Percentiles rank a stretch among this genome's conserved stretches.
Conservation (phyloP, 2,329 filamentous ascomycete species). For the Monilinia aucupariae region DNA sequence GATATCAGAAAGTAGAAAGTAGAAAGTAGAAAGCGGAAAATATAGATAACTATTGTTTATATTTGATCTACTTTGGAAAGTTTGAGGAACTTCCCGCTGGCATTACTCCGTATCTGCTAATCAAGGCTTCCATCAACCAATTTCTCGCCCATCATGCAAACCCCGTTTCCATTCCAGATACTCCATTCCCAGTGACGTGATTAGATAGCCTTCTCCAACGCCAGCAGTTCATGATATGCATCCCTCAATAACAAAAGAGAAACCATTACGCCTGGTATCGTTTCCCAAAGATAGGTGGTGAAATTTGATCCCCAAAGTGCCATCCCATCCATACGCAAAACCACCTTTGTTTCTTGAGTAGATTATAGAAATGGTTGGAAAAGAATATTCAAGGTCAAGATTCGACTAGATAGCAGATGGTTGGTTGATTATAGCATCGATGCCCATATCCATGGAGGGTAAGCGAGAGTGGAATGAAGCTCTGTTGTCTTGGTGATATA, state of each 20-base stretch:
- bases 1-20: neutral
- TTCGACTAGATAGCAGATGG: constrained; percentile 28
- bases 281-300: constrained; percentile 5
- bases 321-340: no score
- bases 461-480: constrained; percentile 35
- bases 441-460: constrained; percentile 56
- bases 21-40: neutral
- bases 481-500: constrained; percentile 6
- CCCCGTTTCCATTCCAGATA: neutral
- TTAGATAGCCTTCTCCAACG: constrained; percentile 4
- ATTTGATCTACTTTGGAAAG: neutral
- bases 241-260: neutral
- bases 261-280: constrained; percentile 9
- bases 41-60: neutral
- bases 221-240: neutral
- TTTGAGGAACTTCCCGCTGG: neutral
- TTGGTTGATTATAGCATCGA: constrained; percentile 54
- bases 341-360: neutral
- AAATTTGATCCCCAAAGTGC: neutral
- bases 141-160: neutral
- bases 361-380: constrained; percentile 1
- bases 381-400: neutral
- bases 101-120: constrained; percentile 5
- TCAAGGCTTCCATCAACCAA: neutral
- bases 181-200: constrained; percentile 4